These are phyloP conservation scores for Silene conica DNA, from an alignment of 148 eudicot species.

Conservation along the genomic window DNA sequence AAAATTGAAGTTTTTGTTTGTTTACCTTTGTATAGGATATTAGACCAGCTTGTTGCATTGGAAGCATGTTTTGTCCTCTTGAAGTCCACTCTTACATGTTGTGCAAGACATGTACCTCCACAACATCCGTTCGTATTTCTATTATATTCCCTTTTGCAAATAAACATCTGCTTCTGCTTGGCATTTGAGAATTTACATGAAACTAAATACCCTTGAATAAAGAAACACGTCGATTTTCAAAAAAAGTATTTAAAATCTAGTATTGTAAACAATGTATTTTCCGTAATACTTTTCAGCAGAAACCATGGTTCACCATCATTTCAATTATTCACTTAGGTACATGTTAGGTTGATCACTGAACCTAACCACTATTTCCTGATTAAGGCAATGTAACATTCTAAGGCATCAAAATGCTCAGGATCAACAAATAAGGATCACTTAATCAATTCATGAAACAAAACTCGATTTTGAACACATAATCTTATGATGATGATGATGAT, in stretches of 20 bases:
- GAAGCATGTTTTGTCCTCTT: too few relatives aligned
- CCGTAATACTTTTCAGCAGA: neutral
- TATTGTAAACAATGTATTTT: neutral
- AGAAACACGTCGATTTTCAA: too few relatives aligned
- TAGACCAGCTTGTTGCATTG: too few relatives aligned
- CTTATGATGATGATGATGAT: conserved; percentile 8
- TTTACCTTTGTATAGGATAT: too few relatives aligned
- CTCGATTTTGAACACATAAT: neutral
- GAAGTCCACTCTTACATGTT: too few relatives aligned
- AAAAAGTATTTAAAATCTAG: neutral
- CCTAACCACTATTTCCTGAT: neutral
- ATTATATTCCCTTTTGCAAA: too few relatives aligned
- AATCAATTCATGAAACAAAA: conserved; percentile 19
- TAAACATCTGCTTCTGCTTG: too few relatives aligned
- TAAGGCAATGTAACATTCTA: conserved; percentile 14
- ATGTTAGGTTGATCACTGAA: conserved; percentile 18
- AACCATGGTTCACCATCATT: neutral
- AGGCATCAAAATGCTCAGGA: conserved; percentile 16
- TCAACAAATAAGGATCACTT: neutral
- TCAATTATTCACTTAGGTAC: neutral
- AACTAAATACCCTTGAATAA: too few relatives aligned
- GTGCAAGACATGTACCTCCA: too few relatives aligned
- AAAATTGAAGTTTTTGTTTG: too few relatives aligned
- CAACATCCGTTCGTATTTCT: too few relatives aligned
- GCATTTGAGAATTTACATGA: too few relatives aligned